Evolutionary conservation across 1,284 basidiomycete species (phyloP), one percentile per base, ranked within the genome.

Genomic region (Fomitopsis pinicola): DNA sequence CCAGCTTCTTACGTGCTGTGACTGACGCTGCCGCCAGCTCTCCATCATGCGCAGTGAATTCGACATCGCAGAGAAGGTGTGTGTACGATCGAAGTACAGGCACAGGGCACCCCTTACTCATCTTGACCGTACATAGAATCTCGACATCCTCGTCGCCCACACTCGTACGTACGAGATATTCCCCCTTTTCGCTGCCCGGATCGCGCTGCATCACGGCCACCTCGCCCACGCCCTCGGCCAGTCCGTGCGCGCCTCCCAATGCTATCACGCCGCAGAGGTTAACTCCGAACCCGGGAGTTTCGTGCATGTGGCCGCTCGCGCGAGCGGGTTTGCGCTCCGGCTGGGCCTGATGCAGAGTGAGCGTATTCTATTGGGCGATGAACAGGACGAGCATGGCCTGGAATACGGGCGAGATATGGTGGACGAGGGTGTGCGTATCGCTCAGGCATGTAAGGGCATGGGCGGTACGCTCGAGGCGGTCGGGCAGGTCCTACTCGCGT

Each of bases 1-100:
- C 12, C 14, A 9, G 14, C 30, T 28, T 54, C 26, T 14, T 22
- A 36, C 38, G 38, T 3, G 14, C 45, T 36, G 59, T 22, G 4
- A 38, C 36, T 22, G n/a, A 40, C 38, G 12, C 38, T 6, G 1
- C 28, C 4, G n/a, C 12, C 40, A 89, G 87, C 79, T 87, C 4
- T 81, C 80, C 2, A 85, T 87, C 64, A 83, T 82, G 74, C 80
- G 89, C 19, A 85, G 82, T 63, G 86, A 91, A 63, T 89, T 89
- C 64, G 80, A 80, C 38, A 78, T 78, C 2, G 88, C 88, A 5
- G 82, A 88, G 62, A 69, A 74, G 62, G 79, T 79, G 22, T 54
- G 52, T 54, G 17, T 5, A 6, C 7, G 8, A 7, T 9, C 17
- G 5, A 53, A 50, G 73, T 40, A n/a, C 56, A 26, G 9, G 46